A percentile compares a stretch with the other conserved stretches of the same genome.
Conservation (phyloP, 306 rosid species). For the Malus domestica region DNA sequence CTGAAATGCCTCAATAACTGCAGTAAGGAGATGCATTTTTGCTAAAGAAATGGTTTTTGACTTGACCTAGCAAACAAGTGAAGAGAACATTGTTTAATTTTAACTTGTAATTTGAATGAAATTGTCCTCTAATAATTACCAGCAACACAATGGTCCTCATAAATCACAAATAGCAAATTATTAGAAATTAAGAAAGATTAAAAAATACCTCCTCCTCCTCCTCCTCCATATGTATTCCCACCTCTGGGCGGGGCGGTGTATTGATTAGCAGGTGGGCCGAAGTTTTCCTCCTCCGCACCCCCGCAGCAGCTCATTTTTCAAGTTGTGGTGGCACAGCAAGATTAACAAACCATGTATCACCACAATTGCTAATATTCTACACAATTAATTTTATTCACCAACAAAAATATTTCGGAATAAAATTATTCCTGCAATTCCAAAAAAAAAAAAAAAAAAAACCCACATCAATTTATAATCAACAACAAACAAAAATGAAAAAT, state of each 20-base stretch:
- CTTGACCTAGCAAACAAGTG: background rate
- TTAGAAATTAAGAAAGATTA: background rate
- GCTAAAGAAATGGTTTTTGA: background rate
- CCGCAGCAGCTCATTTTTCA: slow-evolving; percentile 80
- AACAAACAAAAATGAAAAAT: background rate
- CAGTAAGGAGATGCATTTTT: background rate
- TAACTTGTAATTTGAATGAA: background rate
- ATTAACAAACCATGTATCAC: slow-evolving; percentile 36
- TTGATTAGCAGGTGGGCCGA: slow-evolving; percentile 60
- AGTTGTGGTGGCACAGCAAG: slow-evolving; percentile 21
- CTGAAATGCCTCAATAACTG: background rate
- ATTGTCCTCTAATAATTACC: background rate
- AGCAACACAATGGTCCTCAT: background rate
- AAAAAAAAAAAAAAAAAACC: background rate
- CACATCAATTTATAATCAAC: background rate
- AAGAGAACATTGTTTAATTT: background rate
- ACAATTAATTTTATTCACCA: background rate
- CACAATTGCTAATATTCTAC: background rate
- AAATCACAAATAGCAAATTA: background rate
- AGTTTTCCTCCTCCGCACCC: slow-evolving; percentile 67
- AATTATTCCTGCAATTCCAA: background rate
- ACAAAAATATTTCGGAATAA: background rate
- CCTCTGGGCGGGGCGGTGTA: slow-evolving; percentile 60
- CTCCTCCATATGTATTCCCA: slow-evolving; percentile 49
- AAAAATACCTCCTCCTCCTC: slow-evolving; percentile 38